Conservation (phyloP, 768 basidiomycete genomes). For the Leccinellum luteum region DNA sequence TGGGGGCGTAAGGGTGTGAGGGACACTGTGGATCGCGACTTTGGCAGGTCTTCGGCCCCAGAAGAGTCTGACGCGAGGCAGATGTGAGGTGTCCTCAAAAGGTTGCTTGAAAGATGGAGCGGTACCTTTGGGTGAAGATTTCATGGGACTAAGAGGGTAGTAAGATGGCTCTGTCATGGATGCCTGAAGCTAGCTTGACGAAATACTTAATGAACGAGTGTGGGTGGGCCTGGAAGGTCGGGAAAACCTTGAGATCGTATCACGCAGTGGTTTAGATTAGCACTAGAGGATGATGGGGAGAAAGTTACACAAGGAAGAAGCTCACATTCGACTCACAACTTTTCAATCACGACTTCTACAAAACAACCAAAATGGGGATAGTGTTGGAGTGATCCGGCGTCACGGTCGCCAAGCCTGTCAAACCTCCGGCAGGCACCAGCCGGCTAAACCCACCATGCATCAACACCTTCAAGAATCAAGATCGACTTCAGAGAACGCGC, state of each 20-base stretch:
- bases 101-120: background rate
- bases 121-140: background rate
- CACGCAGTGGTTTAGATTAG: background rate
- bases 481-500: background rate
- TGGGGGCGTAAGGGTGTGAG: slow-evolving; percentile 8
- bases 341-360: background rate
- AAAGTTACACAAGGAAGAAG: background rate
- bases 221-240: background rate
- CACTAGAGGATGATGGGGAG: background rate
- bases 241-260: background rate
- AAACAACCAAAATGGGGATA: background rate
- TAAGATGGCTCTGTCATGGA: slow-evolving; percentile 21
- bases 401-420: background rate
- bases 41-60: background rate
- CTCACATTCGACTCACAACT: background rate
- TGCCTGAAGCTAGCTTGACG: background rate
- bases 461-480: background rate
- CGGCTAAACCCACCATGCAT: background rate
- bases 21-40: slow-evolving; percentile 2
- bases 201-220: slow-evolving; percentile 6
- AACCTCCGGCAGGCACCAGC: background rate
- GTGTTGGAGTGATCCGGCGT: background rate
- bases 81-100: background rate
- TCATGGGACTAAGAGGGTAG: slow-evolving; percentile 14
- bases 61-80: background rate